A percentile compares a stretch with the other conserved stretches of the same genome.
These are phyloP conservation scores for Lichtheimia ramosa DNA, from an alignment of 371 early-diverging fungal genomes.

Conservation along the genomic window DNA sequence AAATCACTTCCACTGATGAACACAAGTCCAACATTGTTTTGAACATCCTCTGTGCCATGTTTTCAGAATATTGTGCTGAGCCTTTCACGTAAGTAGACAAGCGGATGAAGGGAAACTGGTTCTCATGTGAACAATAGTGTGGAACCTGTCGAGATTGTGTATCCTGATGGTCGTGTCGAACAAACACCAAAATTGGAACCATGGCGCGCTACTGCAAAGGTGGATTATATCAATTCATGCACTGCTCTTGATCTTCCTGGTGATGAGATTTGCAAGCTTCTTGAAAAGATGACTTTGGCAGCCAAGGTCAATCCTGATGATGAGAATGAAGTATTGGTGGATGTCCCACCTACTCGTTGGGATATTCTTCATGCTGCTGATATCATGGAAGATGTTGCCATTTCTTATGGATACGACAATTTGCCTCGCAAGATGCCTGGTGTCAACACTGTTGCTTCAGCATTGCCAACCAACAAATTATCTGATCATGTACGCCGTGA, in stretches of 20 bases:
- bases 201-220: conserved; percentile 70
- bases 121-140: conserved; percentile 50
- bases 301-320: conserved; percentile 64
- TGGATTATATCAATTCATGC: conserved; percentile 86
- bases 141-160: conserved; percentile 90
- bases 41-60: conserved; percentile 93
- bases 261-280: conserved; percentile 76
- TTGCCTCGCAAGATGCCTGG: conserved; percentile 81
- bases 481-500: conserved; percentile 90
- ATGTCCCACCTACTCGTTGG: conserved; percentile 89
- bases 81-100: conserved; percentile 76
- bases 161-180: conserved; percentile 75
- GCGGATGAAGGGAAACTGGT: neutral
- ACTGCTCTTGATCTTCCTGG: conserved; percentile 74
- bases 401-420: conserved; percentile 99
- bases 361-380: conserved; percentile 99
- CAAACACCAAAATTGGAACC: conserved; percentile 73
- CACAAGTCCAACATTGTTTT: conserved; percentile 94
- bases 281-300: conserved; percentile 86
- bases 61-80: conserved; percentile 89
- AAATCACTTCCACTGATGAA: conserved; percentile 97
- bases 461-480: conserved; percentile 94
- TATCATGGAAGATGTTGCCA: conserved; percentile 99
- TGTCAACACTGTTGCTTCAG: conserved; percentile 85
- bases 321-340: conserved; percentile 71